Evolutionary conservation across 2,329 filamentous ascomycete species (phyloP), one percentile per base, ranked within the genome.

Genomic region (Epicoccum sorghinum): DNA sequence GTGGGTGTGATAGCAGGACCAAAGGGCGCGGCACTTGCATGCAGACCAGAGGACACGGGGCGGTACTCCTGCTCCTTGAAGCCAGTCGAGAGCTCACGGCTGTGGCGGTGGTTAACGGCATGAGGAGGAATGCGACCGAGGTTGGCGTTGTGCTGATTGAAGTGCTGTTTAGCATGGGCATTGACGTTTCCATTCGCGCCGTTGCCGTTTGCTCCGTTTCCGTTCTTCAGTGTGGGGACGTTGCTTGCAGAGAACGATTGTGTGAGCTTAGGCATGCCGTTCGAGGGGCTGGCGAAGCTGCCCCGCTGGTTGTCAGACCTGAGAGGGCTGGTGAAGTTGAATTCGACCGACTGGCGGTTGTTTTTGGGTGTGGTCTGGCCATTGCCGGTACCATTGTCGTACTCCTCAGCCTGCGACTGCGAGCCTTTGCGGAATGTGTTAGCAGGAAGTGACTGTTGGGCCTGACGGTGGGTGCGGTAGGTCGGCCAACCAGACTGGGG

Each of bases 191-290:
- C 46, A 9, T 51, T 55, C 23, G 57, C 41, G 27, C 65, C 59
- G 46, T 69, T 70, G 32, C 58, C 46, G 32, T 69, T 65, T 42
- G 82, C 77, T 44, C 80, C 75, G 42, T 78, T 81, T 48, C 83
- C 80, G 62, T 82, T 88, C 83, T 95, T 96, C 68, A 92, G 80
- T 7, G 92, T 96, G 4, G 92, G 90, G 18, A 97, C 82, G 68
- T 98, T 93, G 74, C 89, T 95, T 48, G 91, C 87, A 8, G 95
- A 97, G 78, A 90, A 97, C 0, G 93, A 97, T 39, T 89, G 88
- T 75, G 93, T 90, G 53, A 96, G 76, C 79, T 90, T 91, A 27
- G 88, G 89, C 47, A 85, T 84, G 24, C 84, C 81, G 72, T 89
- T 83, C 55, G 59, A 59, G 76, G 47, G 87, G 86, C 77, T 87